Evolutionary conservation across 352 stramenopile species (phyloP), one percentile per base, ranked within the genome.

Genomic region (Pythium insidiosum): DNA sequence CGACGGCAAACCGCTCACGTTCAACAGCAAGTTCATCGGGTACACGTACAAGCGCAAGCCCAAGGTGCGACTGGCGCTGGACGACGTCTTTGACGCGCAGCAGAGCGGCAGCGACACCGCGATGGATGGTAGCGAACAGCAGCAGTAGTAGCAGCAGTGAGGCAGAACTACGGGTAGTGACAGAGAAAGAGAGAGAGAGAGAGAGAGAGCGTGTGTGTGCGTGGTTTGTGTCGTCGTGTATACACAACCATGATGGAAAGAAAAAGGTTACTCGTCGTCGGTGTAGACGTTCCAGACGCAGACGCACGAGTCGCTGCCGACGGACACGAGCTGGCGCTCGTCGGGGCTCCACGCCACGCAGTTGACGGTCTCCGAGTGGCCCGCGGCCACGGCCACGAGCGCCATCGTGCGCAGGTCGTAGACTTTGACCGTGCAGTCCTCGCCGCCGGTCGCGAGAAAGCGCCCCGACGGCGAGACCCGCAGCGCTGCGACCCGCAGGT

Each of bases 221-320:
- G 19, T 49, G 33, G 26, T 15, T 21, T 15, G 10, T 12, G 2
- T 20, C 13, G 35, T 20, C 21, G 35, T 34, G 9, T 34, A 34
- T 34, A 34, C 28, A 34, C n/a, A n/a, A n/a, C n/a, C n/a, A n/a
- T n/a, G n/a, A n/a, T n/a, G n/a, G n/a, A n/a, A n/a, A n/a, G n/a
- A n/a, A n/a, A n/a, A n/a, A n/a, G n/a, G n/a, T n/a, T n/a, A n/a
- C n/a, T n/a, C 2, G 11, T 66, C 48, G 9, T 72, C 62, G 16
- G 55, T 39, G 50, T 75, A 97, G 45, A 97, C 93, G 50, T 97
- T 97, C 85, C 86, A 97, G 28, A 96, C 59, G 44, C 79, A 91
- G 41, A 96, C 67, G 47, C 87, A 96, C 43, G 79, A 82, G 54
- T 97, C 89, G 6, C 64, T 55, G n/a, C 80, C 86, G 16, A 94